phyloP scores from a whole-genome alignment of 2,329 filamentous ascomycete genomes.

The Ophiostoma sp. region DNA sequence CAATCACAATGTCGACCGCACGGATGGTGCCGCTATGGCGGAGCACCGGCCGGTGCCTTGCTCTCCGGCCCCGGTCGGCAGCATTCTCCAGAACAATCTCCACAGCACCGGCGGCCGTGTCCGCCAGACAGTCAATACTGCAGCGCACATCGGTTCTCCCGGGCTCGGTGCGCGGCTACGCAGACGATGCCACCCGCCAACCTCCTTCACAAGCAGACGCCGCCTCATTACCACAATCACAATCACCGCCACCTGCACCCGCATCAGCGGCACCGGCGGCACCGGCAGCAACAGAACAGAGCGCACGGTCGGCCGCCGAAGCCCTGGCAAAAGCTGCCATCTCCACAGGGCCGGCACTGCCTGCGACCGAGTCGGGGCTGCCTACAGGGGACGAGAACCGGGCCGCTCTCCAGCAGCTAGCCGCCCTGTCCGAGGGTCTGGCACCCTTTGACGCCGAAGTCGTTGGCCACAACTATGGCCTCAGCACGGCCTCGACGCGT shows the following conservation, averaged over 20 bases:
- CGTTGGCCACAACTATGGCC: conserved; percentile 69
- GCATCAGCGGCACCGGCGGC: neutral
- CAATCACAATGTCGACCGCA: conserved; percentile 31
- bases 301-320: neutral
- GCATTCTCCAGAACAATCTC: neutral
- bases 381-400: conserved; percentile 35
- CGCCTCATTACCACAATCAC: neutral
- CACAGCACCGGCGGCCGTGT: neutral
- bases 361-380: neutral
- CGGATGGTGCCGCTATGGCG: conserved; percentile 45
- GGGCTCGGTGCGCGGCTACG: conserved; percentile 28
- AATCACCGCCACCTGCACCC: neutral
- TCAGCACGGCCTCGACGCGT: conserved; percentile 46
- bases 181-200: conserved; percentile 27
- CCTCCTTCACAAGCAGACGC: neutral
- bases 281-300: neutral
- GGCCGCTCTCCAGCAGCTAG: conserved; percentile 37
- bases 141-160: conserved; percentile 21
- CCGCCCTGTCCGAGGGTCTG: conserved; percentile 33
- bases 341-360: neutral
- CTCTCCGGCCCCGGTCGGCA: conserved; percentile 37
- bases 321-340: neutral
- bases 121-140: neutral
- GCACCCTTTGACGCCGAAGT: conserved; percentile 31
- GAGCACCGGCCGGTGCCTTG: conserved; percentile 38